Evolutionary conservation across 179 eudicot species (phyloP).

Genomic region (Heliamphora pulchella): DNA sequence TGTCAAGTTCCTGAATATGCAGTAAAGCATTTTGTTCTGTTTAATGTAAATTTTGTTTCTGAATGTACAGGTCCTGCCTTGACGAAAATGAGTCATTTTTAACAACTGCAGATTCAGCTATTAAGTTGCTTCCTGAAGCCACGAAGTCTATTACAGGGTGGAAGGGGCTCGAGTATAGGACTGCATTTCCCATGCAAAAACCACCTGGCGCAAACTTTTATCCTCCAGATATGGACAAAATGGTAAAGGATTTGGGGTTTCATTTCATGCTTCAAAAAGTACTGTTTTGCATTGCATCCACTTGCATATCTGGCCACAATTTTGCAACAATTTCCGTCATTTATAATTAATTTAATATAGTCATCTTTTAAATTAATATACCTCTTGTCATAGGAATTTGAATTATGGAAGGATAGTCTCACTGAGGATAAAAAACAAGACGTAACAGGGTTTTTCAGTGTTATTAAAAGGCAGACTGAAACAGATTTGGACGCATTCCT

Average conservation of each 20-base stretch:
- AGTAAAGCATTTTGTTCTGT: not conserved
- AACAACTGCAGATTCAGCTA: constrained; percentile 83
- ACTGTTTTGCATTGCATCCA: not conserved
- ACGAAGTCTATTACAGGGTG: constrained; percentile 64
- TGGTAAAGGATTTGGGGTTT: constrained; percentile 35
- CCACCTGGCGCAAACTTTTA: constrained; percentile 87
- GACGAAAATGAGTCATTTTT: constrained; percentile 78
- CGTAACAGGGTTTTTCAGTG: constrained; percentile 76
- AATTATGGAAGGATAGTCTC: constrained; percentile 71
- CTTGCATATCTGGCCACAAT: constrained; percentile 3
- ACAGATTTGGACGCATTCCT: constrained; percentile 27
- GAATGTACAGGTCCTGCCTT: constrained; percentile 66
- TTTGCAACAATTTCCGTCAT: not conserved
- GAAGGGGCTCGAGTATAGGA: constrained; percentile 78
- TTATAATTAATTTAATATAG: not conserved
- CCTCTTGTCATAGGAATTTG: constrained; percentile 61
- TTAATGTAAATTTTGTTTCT: constrained; percentile 9
- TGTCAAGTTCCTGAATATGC: not conserved
- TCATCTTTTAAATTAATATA: not conserved
- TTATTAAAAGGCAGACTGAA: constrained; percentile 61
- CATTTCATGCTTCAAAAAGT: not conserved
- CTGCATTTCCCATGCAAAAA: constrained; percentile 68
- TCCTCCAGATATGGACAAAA: constrained; percentile 91
- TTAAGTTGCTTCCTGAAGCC: constrained; percentile 57
- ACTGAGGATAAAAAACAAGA: constrained; percentile 54